Conservation (phyloP, 352 stramenopile genomes). For the Globisporangium okanoganense region DNA sequence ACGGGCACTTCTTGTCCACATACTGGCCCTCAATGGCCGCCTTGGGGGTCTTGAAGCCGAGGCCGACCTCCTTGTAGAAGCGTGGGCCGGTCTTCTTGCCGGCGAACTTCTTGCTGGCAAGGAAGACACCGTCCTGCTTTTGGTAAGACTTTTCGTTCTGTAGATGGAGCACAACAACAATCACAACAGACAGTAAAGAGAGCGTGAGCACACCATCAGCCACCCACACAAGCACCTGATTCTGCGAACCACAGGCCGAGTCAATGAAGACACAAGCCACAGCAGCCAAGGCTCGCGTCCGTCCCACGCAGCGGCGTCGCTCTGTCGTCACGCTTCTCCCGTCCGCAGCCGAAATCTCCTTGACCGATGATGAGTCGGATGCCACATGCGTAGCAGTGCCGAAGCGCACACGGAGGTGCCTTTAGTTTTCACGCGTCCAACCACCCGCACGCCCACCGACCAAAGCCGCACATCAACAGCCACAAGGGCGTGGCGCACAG, state of each 20-base stretch:
- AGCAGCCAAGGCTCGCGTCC: background rate
- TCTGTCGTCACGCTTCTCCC: constrained; percentile 1
- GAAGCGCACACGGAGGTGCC: constrained; percentile 7
- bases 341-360: constrained; percentile 15
- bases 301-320: background rate
- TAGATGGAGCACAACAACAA: constrained; percentile 3
- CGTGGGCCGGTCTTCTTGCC: constrained; percentile 94
- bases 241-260: background rate
- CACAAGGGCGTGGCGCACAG: constrained; percentile 3
- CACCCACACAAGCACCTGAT: background rate
- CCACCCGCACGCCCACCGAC: background rate
- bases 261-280: background rate
- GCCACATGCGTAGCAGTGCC: constrained; percentile 7
- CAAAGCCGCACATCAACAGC: background rate
- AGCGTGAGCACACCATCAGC: constrained; percentile 8
- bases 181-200: background rate
- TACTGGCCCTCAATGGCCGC: constrained; percentile 93
- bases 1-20: constrained; percentile 99
- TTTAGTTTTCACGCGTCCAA: constrained; percentile 18
- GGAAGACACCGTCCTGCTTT: constrained; percentile 98
- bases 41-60: constrained; percentile 99
- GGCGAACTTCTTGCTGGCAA: constrained; percentile 95
- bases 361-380: constrained; percentile 42
- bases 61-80: constrained; percentile 96
- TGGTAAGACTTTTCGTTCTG: constrained; percentile 99